phyloP scores from a whole-genome alignment of 768 basidiomycete genomes.

The Boletus speciosus region DNA sequence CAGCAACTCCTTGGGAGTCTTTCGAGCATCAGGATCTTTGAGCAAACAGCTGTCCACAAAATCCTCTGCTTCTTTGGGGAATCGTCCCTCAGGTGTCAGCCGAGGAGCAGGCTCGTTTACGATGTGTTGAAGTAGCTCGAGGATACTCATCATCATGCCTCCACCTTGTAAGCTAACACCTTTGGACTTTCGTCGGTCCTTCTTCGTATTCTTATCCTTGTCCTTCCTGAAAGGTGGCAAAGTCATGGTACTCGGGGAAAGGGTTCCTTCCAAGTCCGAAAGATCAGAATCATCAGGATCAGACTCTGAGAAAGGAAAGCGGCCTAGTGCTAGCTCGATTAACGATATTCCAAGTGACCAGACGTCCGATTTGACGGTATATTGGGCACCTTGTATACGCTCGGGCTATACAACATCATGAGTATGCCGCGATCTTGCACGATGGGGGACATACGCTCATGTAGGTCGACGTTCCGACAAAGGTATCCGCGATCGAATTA shows the following conservation, averaged over 20 bases:
- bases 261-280: slow-evolving; percentile 77
- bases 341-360: slow-evolving; percentile 98
- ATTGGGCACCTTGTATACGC: slow-evolving; percentile 97
- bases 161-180: slow-evolving; percentile 93
- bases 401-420: slow-evolving; percentile 66
- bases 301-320: slow-evolving; percentile 93
- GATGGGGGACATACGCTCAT: slow-evolving; percentile 79
- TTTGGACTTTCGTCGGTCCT: slow-evolving; percentile 83
- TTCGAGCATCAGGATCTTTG: slow-evolving; percentile 83
- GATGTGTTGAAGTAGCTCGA: slow-evolving; percentile 95
- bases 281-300: slow-evolving; percentile 70
- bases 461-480: slow-evolving; percentile 97
- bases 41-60: slow-evolving; percentile 89
- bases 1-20: slow-evolving; percentile 84
- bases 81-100: slow-evolving; percentile 70
- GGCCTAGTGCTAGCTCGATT: slow-evolving; percentile 93
- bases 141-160: slow-evolving; percentile 96
- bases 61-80: slow-evolving; percentile 68
- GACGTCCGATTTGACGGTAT: slow-evolving; percentile 98
- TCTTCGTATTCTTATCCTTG: slow-evolving; percentile 52
- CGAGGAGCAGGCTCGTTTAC: slow-evolving; percentile 97
- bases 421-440: slow-evolving; percentile 11
- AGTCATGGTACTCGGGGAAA: slow-evolving; percentile 62
- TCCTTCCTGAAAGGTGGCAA: slow-evolving; percentile 36
- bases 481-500: slow-evolving; percentile 98